Conservation (phyloP, 2,329 filamentous ascomycete species). For the Penicillium griseofulvum region DNA sequence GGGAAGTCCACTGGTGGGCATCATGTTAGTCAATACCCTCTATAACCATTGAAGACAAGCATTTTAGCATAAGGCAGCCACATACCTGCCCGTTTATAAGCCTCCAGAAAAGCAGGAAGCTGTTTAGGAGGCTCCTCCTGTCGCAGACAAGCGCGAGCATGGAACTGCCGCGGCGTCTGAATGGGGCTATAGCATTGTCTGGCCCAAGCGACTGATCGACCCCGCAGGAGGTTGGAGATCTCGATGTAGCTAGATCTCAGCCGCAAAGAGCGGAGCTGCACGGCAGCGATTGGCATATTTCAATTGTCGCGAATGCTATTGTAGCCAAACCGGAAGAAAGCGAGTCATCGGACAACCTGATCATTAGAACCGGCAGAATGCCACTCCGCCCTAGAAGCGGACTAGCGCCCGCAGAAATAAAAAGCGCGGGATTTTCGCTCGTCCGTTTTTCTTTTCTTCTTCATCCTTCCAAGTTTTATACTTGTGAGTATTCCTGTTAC, state of each 20-base stretch:
- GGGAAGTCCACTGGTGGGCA: constrained; percentile 47
- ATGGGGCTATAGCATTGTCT: constrained; percentile 6
- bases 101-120: constrained; percentile 34
- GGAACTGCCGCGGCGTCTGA: constrained; percentile 20
- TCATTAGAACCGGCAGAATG: constrained; percentile 8
- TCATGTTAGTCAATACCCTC: constrained; percentile 8
- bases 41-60: no score
- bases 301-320: background rate
- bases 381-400: constrained; percentile 21
- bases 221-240: constrained; percentile 38
- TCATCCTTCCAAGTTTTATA: constrained; percentile 99
- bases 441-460: constrained; percentile 56
- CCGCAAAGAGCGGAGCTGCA: constrained; percentile 2
- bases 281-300: constrained; percentile 8
- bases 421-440: constrained; percentile 21
- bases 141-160: constrained; percentile 20
- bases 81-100: constrained; percentile 49
- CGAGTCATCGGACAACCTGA: background rate
- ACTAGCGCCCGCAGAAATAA: constrained; percentile 28
- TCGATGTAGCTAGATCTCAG: constrained; percentile 13
- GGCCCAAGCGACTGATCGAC: constrained; percentile 11
- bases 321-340: background rate
- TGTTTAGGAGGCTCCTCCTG: constrained; percentile 19
- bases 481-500: constrained; percentile 63
- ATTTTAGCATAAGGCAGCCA: background rate